Evolutionary conservation across 179 eudicot genomes (phyloP).

Genomic region (Carnegiea gigantea): DNA sequence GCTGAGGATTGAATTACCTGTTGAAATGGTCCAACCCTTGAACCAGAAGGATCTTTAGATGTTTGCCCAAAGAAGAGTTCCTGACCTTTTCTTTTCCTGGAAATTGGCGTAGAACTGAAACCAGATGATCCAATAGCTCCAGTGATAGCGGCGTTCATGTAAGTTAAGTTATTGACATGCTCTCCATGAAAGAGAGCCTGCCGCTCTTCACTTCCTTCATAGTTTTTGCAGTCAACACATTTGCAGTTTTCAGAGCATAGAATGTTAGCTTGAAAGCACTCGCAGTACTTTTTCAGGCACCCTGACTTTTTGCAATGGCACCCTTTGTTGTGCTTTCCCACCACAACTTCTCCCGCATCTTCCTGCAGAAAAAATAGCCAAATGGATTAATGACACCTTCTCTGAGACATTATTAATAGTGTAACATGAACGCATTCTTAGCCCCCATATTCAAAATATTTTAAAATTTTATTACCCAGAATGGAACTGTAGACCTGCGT

Average conservation of each 20-base stretch:
- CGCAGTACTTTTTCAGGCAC: conserved; percentile 95
- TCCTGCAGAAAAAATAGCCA: conserved; percentile 44
- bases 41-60: conserved; percentile 54
- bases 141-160: conserved; percentile 91
- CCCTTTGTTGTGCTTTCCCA: conserved; percentile 96
- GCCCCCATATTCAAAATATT: not conserved
- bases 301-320: conserved; percentile 99
- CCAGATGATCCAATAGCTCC: conserved; percentile 95
- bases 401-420: not conserved
- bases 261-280: conserved; percentile 95
- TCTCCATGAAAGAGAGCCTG: conserved; percentile 87
- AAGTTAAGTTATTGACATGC: conserved; percentile 63
- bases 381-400: not conserved
- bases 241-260: conserved; percentile 95
- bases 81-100: conserved; percentile 69
- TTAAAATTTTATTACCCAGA: not conserved
- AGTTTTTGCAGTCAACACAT: conserved; percentile 97
- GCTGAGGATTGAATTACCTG: conserved; percentile 48
- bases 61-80: conserved; percentile 53
- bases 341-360: conserved; percentile 63
- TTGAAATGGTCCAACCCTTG: conserved; percentile 49
- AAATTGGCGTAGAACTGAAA: conserved; percentile 62
- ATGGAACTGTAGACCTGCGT: not conserved
- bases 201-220: conserved; percentile 97
- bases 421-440: not conserved